Percentiles rank a stretch among this genome's conserved stretches.
Evolutionary conservation across 495 filamentous ascomycete species (phyloP).

Genomic region (Trichocladium uniseriatum): DNA sequence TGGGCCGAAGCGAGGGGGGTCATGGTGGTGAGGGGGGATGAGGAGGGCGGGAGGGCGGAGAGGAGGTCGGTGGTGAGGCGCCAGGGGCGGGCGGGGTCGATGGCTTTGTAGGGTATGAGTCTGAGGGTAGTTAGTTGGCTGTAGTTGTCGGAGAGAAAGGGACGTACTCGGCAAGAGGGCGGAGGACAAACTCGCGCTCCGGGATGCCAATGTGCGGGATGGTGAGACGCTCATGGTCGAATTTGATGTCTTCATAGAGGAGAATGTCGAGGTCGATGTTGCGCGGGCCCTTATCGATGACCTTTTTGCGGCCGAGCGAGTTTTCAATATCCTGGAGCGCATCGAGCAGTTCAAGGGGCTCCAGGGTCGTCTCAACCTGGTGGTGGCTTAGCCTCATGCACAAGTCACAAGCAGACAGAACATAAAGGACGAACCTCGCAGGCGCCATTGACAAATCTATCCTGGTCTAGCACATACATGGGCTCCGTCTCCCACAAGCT

Average conservation of each 20-base stretch:
- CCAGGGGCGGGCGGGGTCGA: slow-evolving; percentile 42
- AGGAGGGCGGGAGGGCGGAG: slow-evolving; percentile 45
- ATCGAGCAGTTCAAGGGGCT: slow-evolving; percentile 66
- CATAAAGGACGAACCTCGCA: slow-evolving; percentile 62
- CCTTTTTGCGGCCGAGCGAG: slow-evolving; percentile 64
- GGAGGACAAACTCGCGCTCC: slow-evolving; percentile 88
- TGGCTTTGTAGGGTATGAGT: slow-evolving; percentile 52
- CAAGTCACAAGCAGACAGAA: background rate
- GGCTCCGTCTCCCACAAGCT: slow-evolving; percentile 87
- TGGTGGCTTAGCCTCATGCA: slow-evolving; percentile 2
- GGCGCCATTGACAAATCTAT: slow-evolving; percentile 81
- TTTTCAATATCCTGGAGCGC: slow-evolving; percentile 76
- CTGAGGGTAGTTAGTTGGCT: too few species aligned
- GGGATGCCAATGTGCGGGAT: slow-evolving; percentile 81
- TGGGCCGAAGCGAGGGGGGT: slow-evolving; percentile 56
- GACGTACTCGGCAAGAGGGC: slow-evolving; percentile 75
- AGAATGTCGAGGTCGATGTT: slow-evolving; percentile 93
- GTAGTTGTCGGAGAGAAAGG: too few species aligned
- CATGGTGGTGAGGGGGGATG: slow-evolving; percentile 51
- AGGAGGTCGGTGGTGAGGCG: slow-evolving; percentile 51
- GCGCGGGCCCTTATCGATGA: slow-evolving; percentile 86
- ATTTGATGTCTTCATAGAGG: slow-evolving; percentile 61
- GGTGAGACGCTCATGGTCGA: slow-evolving; percentile 61
- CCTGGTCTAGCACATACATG: slow-evolving; percentile 91
- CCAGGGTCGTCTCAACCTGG: slow-evolving; percentile 72